Conservation (phyloP, 768 basidiomycete genomes). For the Trametopsis cervina region DNA sequence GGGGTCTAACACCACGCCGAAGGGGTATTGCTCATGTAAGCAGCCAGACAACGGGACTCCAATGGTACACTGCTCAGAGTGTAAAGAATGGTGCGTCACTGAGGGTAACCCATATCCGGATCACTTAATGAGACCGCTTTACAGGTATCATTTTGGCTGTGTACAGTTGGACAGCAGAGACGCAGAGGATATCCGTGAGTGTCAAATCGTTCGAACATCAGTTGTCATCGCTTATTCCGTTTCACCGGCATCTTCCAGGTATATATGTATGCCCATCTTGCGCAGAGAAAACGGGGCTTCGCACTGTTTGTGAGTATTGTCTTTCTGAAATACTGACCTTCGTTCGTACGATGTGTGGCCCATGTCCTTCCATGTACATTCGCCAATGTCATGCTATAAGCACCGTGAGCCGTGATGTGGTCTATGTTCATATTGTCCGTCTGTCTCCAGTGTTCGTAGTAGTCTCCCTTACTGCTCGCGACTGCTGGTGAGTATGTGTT, state of each 20-base stretch:
- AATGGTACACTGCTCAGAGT: constrained; percentile 71
- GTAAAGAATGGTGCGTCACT: constrained; percentile 60
- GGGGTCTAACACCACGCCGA: constrained; percentile 14
- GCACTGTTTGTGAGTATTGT: constrained; percentile 71
- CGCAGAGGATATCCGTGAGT: constrained; percentile 78
- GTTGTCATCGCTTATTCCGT: not conserved
- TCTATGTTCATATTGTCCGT: not conserved
- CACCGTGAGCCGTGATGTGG: not conserved
- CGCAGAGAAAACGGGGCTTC: constrained; percentile 52
- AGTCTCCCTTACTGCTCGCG: constrained; percentile 5
- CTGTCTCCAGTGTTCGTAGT: constrained; percentile 1
- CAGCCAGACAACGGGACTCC: constrained; percentile 71
- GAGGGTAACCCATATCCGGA: not conserved
- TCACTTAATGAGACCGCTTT: constrained; percentile 1
- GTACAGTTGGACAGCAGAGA: constrained; percentile 52
- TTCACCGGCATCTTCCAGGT: constrained; percentile 29
- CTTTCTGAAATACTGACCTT: constrained; percentile 2
- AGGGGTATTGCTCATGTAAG: constrained; percentile 55
- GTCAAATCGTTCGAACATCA: constrained; percentile 2
- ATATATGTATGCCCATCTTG: constrained; percentile 53
- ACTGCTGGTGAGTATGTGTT: constrained; percentile 7
- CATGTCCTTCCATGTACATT: constrained; percentile 17
- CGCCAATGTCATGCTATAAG: constrained; percentile 11
- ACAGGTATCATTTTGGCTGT: constrained; percentile 83
- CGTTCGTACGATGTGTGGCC: not conserved